phyloP scores from a whole-genome alignment of 192 early-diverging fungal species.

The Dissophora ornata region DNA sequence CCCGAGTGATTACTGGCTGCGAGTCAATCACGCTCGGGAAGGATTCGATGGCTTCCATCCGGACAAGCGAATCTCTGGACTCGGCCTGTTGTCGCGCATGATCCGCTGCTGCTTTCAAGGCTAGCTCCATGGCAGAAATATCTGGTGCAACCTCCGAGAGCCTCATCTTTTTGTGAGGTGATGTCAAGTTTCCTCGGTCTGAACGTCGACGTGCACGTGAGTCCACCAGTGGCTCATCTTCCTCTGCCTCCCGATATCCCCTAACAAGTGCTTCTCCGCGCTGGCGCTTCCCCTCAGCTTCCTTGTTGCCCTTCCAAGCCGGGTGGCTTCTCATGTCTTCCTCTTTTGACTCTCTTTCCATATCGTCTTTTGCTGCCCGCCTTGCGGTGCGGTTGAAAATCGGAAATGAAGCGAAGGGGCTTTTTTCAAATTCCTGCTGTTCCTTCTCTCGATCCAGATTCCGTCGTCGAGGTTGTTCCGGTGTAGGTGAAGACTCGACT shows the following conservation, averaged over 20 bases:
- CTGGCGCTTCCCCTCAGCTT: background rate
- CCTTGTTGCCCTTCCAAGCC: background rate
- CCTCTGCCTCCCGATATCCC: background rate
- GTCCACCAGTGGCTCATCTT: slow-evolving; percentile 23
- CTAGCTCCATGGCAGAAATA: slow-evolving; percentile 18
- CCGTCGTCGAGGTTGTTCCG: background rate
- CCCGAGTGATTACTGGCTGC: background rate
- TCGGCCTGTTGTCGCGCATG: slow-evolving; percentile 10
- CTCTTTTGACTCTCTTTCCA: background rate
- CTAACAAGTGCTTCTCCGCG: background rate
- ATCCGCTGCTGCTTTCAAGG: background rate
- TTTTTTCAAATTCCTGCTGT: slow-evolving; percentile 3
- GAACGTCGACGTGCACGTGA: slow-evolving; percentile 27
- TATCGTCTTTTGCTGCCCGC: background rate
- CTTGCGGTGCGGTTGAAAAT: slow-evolving; percentile 5
- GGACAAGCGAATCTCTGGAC: background rate
- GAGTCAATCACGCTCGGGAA: slow-evolving; percentile 25
- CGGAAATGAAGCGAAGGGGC: slow-evolving; percentile 12
- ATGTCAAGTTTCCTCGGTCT: background rate
- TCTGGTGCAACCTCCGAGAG: slow-evolving; percentile 17
- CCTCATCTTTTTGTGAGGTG: slow-evolving; percentile 26
- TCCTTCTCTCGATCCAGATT: background rate
- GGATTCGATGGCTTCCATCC: slow-evolving; percentile 32
- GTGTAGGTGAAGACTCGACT: background rate
- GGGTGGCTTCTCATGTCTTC: background rate